These are phyloP conservation scores for Salix arbutifolia DNA, from an alignment of 345 rosid species.

Conservation along the genomic window DNA sequence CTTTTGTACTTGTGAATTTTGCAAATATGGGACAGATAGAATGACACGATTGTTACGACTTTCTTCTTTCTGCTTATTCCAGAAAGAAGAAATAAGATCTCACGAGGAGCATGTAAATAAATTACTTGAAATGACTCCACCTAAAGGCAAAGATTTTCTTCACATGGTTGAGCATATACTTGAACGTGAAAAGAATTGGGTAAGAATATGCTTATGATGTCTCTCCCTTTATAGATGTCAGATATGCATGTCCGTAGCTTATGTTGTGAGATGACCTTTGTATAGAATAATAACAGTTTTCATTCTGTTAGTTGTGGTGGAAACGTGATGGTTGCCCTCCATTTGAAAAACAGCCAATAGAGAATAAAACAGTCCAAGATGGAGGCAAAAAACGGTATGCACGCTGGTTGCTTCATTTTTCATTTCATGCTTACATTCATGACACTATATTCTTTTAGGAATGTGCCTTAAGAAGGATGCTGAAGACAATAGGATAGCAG, in stretches of 20 bases:
- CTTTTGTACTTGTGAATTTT: not conserved
- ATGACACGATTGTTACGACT: not conserved
- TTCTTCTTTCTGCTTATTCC: conserved; percentile 10
- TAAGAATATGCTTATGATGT: conserved; percentile 23
- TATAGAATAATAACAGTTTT: conserved; percentile 12
- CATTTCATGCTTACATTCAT: not conserved
- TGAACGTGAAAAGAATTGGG: conserved; percentile 98
- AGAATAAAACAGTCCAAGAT: conserved; percentile 54
- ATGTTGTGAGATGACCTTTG: not conserved
- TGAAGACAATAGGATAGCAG: not conserved
- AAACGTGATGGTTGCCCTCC: conserved; percentile 97
- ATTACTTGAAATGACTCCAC: conserved; percentile 87
- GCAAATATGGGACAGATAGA: not conserved
- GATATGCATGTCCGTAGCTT: not conserved
- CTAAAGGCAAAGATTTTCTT: conserved; percentile 86
- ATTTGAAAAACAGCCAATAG: conserved; percentile 84
- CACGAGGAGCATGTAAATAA: conserved; percentile 87
- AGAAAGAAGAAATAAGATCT: conserved; percentile 91
- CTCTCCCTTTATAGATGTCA: not conserved
- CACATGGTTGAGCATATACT: conserved; percentile 74
- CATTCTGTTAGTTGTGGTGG: conserved; percentile 81
- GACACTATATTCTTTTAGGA: not conserved
- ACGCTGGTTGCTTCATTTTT: not conserved
- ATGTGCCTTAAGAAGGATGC: not conserved
- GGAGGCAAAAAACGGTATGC: conserved; percentile 73